Percentiles rank a stretch among this genome's conserved stretches.
These are phyloP conservation scores for Canariomyces notabilis DNA, from an alignment of 2,329 filamentous ascomycete species.

Conservation along the genomic window DNA sequence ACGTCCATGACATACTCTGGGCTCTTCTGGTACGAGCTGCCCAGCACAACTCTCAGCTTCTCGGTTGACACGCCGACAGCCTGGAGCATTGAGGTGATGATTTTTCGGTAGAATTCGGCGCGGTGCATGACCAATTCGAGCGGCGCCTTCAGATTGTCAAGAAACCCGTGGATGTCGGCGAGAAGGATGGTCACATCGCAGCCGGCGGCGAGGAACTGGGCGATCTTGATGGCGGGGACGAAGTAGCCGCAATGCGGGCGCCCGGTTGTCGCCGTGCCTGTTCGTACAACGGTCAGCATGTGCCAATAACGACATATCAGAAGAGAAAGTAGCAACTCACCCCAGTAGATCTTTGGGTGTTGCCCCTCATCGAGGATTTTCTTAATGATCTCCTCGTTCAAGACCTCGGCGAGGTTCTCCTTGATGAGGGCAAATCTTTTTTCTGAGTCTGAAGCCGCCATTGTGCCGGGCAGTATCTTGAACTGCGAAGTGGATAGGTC, in stretches of 20 bases:
- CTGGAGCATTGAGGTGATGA: slow-evolving; percentile 69
- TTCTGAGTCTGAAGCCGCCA: slow-evolving; percentile 32
- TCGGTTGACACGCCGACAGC: slow-evolving; percentile 74
- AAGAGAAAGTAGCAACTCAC: slow-evolving; percentile 34
- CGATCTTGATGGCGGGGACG: slow-evolving; percentile 82
- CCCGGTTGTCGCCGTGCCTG: slow-evolving; percentile 77
- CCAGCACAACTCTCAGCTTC: slow-evolving; percentile 77
- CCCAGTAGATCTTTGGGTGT: slow-evolving; percentile 80
- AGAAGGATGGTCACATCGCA: slow-evolving; percentile 78
- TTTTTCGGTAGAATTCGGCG: slow-evolving; percentile 74
- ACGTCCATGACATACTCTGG: slow-evolving; percentile 81
- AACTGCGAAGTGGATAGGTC: no score
- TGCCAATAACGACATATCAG: not conserved
- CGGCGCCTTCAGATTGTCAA: slow-evolving; percentile 80
- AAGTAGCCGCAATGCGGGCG: slow-evolving; percentile 87
- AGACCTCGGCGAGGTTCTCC: slow-evolving; percentile 73
- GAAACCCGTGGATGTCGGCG: slow-evolving; percentile 68
- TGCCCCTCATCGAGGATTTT: slow-evolving; percentile 65
- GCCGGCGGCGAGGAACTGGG: slow-evolving; percentile 77
- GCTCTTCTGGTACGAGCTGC: slow-evolving; percentile 73
- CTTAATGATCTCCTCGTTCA: slow-evolving; percentile 81
- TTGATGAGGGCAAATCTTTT: slow-evolving; percentile 61
- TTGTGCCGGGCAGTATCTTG: slow-evolving; percentile 5
- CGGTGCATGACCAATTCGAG: slow-evolving; percentile 80
- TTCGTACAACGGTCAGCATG: not conserved